Percentiles rank a stretch among this genome's conserved stretches.
Evolutionary conservation across 768 basidiomycete species (phyloP).

Genomic region (Phylloporus arenicola): DNA sequence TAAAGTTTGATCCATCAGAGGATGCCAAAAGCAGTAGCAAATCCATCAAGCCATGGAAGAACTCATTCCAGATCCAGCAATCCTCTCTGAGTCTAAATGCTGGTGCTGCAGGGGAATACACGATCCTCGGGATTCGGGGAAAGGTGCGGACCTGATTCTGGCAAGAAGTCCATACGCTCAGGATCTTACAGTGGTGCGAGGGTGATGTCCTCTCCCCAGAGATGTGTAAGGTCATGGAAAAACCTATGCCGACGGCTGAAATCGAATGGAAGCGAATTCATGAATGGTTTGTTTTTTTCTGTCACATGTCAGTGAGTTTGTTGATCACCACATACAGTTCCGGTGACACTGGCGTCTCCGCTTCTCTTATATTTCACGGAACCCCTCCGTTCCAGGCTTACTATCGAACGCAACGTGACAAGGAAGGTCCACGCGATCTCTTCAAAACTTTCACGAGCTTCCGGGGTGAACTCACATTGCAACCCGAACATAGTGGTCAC

Average conservation of each 20-base stretch:
- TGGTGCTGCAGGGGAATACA: slow-evolving; percentile 71
- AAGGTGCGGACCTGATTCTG: slow-evolving; percentile 37
- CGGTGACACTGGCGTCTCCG: slow-evolving; percentile 87
- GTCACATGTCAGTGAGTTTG: slow-evolving; percentile 2
- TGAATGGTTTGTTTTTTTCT: slow-evolving; percentile 59
- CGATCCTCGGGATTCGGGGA: slow-evolving; percentile 63
- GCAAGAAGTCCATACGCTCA: neutral
- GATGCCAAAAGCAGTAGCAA: slow-evolving; percentile 37
- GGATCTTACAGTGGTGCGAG: slow-evolving; percentile 52
- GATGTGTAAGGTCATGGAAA: slow-evolving; percentile 68
- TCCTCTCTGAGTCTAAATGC: slow-evolving; percentile 47
- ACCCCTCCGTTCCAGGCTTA: slow-evolving; percentile 84
- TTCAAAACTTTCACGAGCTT: slow-evolving; percentile 60
- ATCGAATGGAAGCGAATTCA: slow-evolving; percentile 87
- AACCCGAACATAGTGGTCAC: slow-evolving; percentile 85
- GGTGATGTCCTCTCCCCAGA: slow-evolving; percentile 85
- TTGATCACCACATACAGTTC: slow-evolving; percentile 44
- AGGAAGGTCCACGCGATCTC: slow-evolving; percentile 54
- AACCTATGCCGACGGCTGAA: slow-evolving; percentile 73
- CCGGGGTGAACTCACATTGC: slow-evolving; percentile 74
- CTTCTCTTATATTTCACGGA: slow-evolving; percentile 80
- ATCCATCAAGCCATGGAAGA: slow-evolving; percentile 56
- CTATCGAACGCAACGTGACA: slow-evolving; percentile 70
- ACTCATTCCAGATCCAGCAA: slow-evolving; percentile 48
- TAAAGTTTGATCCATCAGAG: slow-evolving; percentile 55